Evolutionary conservation across 495 filamentous ascomycete species (phyloP).

Genomic region (Podospora fimiseda): DNA sequence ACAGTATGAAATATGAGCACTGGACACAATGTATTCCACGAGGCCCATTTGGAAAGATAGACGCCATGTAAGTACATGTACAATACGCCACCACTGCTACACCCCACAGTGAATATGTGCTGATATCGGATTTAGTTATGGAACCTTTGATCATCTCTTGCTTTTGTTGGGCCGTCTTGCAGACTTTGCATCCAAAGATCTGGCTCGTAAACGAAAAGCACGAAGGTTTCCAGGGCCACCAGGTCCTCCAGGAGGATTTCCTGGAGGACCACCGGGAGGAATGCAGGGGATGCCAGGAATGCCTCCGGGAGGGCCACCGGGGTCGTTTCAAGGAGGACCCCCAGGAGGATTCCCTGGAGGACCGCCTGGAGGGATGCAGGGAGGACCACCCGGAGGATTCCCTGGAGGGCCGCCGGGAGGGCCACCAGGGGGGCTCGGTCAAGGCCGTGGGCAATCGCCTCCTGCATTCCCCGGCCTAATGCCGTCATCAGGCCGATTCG

Average conservation of each 20-base stretch:
- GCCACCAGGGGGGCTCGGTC: constrained; percentile 5
- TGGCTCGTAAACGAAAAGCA: constrained; percentile 65
- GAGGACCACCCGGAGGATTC: background rate
- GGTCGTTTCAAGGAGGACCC: background rate
- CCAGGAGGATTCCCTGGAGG: constrained; percentile 7
- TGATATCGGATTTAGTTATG: constrained; percentile 47
- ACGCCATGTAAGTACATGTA: constrained; percentile 54
- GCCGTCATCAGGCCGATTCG: constrained; percentile 44
- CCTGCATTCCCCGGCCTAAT: constrained; percentile 58
- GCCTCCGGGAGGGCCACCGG: constrained; percentile 1
- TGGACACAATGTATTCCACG: constrained; percentile 85
- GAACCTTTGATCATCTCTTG: constrained; percentile 77
- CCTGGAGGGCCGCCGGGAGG: background rate
- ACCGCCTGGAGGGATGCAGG: background rate
- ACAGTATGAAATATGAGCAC: constrained; percentile 67
- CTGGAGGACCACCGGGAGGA: constrained; percentile 1
- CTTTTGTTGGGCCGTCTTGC: constrained; percentile 77
- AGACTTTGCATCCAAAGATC: constrained; percentile 72
- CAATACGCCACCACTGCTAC: too few relatives aligned
- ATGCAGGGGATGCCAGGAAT: background rate
- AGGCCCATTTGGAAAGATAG: constrained; percentile 67
- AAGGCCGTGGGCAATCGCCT: constrained; percentile 30
- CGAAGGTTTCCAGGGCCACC: constrained; percentile 29
- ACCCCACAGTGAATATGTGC: too few relatives aligned
- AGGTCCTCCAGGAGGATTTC: constrained; percentile 17